These are phyloP conservation scores for Trichoderma afroharzianum DNA, from an alignment of 2,329 filamentous ascomycete species.

Conservation along the genomic window DNA sequence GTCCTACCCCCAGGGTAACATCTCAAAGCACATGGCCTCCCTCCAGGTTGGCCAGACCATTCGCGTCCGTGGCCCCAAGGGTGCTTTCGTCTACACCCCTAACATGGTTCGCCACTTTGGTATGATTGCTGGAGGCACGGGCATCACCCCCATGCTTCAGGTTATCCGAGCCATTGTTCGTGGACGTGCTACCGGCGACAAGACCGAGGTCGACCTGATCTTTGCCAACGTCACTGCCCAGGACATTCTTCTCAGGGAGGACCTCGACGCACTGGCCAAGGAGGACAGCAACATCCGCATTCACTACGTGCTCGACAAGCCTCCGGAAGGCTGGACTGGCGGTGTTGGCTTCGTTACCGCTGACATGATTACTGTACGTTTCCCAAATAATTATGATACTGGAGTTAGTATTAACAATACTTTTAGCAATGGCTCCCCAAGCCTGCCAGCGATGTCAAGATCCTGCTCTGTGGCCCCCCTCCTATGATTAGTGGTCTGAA, in stretches of 20 bases:
- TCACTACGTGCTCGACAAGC: conserved; percentile 95
- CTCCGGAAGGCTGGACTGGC: conserved; percentile 85
- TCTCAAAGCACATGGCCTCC: conserved; percentile 85
- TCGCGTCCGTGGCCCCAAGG: conserved; percentile 90
- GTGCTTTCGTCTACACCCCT: conserved; percentile 93
- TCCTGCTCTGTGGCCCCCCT: conserved; percentile 90
- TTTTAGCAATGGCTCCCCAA: conserved; percentile 72
- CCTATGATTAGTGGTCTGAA: conserved; percentile 97
- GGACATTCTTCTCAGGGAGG: conserved; percentile 90
- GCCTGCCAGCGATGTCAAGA: conserved; percentile 82
- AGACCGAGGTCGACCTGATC: conserved; percentile 87
- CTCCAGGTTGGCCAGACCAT: conserved; percentile 82
- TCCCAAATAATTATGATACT: neutral
- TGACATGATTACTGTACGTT: conserved; percentile 84
- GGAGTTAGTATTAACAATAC: conserved; percentile 20
- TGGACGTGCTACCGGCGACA: conserved; percentile 73
- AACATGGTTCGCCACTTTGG: conserved; percentile 96
- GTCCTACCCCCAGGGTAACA: conserved; percentile 95
- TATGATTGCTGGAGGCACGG: conserved; percentile 97
- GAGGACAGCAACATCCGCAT: conserved; percentile 81
- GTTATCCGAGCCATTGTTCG: conserved; percentile 86
- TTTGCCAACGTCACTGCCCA: conserved; percentile 94
- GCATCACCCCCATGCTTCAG: conserved; percentile 98
- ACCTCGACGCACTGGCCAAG: conserved; percentile 73
- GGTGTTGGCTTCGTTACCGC: conserved; percentile 92